These are phyloP conservation scores for Cinnamomum micranthum DNA, from an alignment of 164 flowering plant species.

Conservation along the genomic window DNA sequence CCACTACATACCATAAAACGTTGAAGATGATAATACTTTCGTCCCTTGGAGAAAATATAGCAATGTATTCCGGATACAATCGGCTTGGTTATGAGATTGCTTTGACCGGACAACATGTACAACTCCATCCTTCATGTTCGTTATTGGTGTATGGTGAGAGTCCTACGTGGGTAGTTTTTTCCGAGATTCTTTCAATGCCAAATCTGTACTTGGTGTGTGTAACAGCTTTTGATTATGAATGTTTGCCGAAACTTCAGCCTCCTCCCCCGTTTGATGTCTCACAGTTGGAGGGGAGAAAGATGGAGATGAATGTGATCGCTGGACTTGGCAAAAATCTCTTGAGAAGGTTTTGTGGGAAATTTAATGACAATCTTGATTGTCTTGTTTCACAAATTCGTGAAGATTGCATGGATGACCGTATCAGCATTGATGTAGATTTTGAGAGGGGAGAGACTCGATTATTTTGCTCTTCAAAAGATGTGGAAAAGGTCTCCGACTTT, in stretches of 20 bases:
- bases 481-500: slow-evolving; percentile 37
- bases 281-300: slow-evolving; percentile 41
- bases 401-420: slow-evolving; percentile 53
- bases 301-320: slow-evolving; percentile 40
- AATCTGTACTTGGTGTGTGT: slow-evolving; percentile 80
- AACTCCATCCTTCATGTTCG: slow-evolving; percentile 90
- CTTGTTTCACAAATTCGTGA: slow-evolving; percentile 45
- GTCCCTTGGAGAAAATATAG: slow-evolving; percentile 75
- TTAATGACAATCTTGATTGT: slow-evolving; percentile 34
- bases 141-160: slow-evolving; percentile 55
- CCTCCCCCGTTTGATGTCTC: slow-evolving; percentile 55
- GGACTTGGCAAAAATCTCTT: slow-evolving; percentile 57
- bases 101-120: slow-evolving; percentile 60
- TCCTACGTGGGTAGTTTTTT: slow-evolving; percentile 89
- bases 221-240: slow-evolving; percentile 64
- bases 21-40: slow-evolving; percentile 66
- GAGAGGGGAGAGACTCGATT: slow-evolving; percentile 51
- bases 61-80: slow-evolving; percentile 80
- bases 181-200: slow-evolving; percentile 58
- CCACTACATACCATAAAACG: slow-evolving; percentile 36
- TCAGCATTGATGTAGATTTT: slow-evolving; percentile 56
- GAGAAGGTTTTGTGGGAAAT: slow-evolving; percentile 82
- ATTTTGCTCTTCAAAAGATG: slow-evolving; percentile 47
- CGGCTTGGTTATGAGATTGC: slow-evolving; percentile 93
- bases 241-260: slow-evolving; percentile 46